Evolutionary conservation across 2,329 filamentous ascomycete genomes (phyloP), one percentile per base, ranked within the genome.

Genomic region (Aspergillus novoparasiticus): DNA sequence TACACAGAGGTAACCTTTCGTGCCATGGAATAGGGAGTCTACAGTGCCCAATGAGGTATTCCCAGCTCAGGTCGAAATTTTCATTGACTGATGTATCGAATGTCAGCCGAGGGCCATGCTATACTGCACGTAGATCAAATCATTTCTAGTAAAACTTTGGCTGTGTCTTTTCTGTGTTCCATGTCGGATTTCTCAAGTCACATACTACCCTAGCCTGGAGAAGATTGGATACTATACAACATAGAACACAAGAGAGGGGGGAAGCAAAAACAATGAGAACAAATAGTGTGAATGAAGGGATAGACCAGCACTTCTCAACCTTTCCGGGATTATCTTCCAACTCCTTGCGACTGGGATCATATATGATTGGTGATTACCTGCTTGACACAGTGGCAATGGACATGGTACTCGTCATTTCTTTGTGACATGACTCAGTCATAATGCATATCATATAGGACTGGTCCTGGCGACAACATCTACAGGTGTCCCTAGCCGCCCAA

Each of bases 121-220:
- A 43, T n/a, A 48, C 58, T 54, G 58, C 58, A 59, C 39, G 34
- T 59, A 54, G 48, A 34, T 53, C 58, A 23, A 32, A 41, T 59
- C 36, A 28, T 41, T 26, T 54, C 53, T 53, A 30, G 32, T 23
- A 19, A 21, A 59, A 50, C 36, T 39, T 54, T 45, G 26, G 23
- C 21, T n/a, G 16, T 21, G 51, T 11, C 51, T 54, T 39, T 55
- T 36, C 48, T 54, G 54, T 59, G 48, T 54, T 45, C 26, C n/a
- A 45, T 32, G 23, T 45, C 19, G 16, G 19, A 45, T 54, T 54
- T 54, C 34, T 54, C 23, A 12, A 28, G 41, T 21, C 46, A 9
- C 57, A 21, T 12, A 9, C 14, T 34, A 34, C 41, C 26, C 16
- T 19, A 16, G 34, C 34, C 8, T n/a, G 19, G 39, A 41, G n/a